Percentiles rank a stretch among this genome's conserved stretches.
Evolutionary conservation across 257 asterid genomes (phyloP).

Genomic region (Lycium barbarum): DNA sequence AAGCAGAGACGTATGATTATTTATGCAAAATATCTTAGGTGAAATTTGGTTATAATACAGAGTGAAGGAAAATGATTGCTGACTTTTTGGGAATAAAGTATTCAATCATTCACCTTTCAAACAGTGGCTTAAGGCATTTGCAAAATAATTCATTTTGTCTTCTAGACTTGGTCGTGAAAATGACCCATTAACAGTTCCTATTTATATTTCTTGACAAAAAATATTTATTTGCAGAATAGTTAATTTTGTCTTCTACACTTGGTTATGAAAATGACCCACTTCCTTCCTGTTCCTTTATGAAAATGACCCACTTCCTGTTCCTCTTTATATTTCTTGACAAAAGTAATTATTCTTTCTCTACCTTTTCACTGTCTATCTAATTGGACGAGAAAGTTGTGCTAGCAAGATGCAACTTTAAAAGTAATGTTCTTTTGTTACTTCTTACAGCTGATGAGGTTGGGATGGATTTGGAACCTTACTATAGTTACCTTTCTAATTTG

Average conservation of each 20-base stretch:
- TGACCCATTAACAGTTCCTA: background rate
- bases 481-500: background rate
- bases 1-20: background rate
- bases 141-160: background rate
- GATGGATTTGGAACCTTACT: background rate
- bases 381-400: background rate
- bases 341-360: background rate
- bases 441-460: no score
- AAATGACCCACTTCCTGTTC: background rate
- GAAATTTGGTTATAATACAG: background rate
- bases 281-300: background rate
- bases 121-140: background rate
- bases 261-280: background rate
- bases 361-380: background rate
- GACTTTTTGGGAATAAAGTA: background rate
- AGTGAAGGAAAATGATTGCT: background rate
- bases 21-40: slow-evolving; percentile 23
- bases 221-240: no score
- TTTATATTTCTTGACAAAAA: background rate
- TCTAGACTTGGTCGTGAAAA: background rate
- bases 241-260: no score
- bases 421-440: no score
- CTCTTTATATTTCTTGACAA: background rate
- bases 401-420: background rate
- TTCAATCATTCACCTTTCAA: slow-evolving; percentile 1